phyloP scores from a whole-genome alignment of 495 filamentous ascomycete genomes.

The Podospora pseudopauciseta region DNA sequence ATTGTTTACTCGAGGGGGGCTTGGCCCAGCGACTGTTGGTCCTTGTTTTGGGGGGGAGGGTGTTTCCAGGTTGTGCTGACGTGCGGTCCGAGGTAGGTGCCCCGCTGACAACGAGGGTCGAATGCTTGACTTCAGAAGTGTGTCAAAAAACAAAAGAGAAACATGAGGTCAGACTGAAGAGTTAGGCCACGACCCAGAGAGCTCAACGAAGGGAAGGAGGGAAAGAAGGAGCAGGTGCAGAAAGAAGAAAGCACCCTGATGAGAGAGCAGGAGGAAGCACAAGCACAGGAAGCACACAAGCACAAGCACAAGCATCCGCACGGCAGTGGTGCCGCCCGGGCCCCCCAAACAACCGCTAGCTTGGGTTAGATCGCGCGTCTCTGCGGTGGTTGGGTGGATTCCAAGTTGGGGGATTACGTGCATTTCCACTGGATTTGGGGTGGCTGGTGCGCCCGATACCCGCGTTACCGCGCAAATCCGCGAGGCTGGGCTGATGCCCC shows the following conservation, averaged over 20 bases:
- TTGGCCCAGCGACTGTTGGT: not conserved
- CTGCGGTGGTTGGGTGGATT: slow-evolving; percentile 13
- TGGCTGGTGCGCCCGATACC: slow-evolving; percentile 2
- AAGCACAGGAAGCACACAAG: not conserved
- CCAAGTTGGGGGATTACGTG: slow-evolving; percentile 6
- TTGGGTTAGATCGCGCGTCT: slow-evolving; percentile 2
- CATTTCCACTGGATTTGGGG: slow-evolving; percentile 10
- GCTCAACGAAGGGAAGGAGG: not conserved
- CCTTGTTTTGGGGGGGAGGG: not conserved
- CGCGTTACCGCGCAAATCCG: not conserved
- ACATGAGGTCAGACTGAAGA: not conserved
- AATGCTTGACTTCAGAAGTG: not conserved
- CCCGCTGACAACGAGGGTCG: not conserved
- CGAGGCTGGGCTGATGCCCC: slow-evolving; percentile 3
- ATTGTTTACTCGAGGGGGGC: slow-evolving; percentile 3
- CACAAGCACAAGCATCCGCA: not conserved
- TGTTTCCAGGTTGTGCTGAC: not conserved
- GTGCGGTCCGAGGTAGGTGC: not conserved
- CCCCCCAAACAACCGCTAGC: slow-evolving; percentile 7
- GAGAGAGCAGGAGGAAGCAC: not conserved
- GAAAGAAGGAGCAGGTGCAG: not conserved
- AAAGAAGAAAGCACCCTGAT: not conserved
- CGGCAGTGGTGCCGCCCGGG: not conserved
- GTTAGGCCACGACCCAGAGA: not conserved
- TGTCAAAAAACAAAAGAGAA: not conserved